Base-by-base conservation (phyloP, 2,329 filamentous ascomycete species). In the Sclerotinia minor region DNA sequence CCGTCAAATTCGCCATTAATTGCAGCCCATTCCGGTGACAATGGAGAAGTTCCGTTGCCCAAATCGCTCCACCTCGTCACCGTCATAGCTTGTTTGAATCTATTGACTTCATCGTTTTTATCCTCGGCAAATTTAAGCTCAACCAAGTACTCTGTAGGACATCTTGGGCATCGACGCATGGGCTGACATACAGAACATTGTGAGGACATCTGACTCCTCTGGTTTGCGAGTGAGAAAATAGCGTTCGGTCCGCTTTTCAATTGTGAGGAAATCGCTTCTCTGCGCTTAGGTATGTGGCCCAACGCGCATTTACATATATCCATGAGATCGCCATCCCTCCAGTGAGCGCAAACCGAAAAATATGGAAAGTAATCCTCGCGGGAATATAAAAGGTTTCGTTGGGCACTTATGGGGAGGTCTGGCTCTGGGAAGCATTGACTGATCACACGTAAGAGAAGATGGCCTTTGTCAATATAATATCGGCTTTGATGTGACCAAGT, bases 1-100 rank as follows among this genome's bases (percentile, higher is more conserved):
- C 74, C 76, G 1, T 69, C 69, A 5, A 76, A 71, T 17, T 79
- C 71, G 6, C 83, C 84, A 72, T 84, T 85, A 47, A 83, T 79
- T n/a, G 85, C 83, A 15, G 81, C 81, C 83, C 86, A 88, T 69
- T 87, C 83, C 5, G 78, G 78, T n/a, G 78, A 80, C 15, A 78
- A 78, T 2, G 85, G 84, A 13, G 79, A 80, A 2, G 76, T 80
- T 1, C 84, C 84, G 75, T 86, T 80, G 1, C 86, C 86, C 21
- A 89, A 74, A 76, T 89, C 86, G 69, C 82, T 83, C 86, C 86
- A 89, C 24, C 86, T 77, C 9, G 86, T 88, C 5, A 88, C 83
- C 5, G 86, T 81, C 65, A 89, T 81, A 1, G 84, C 82, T 67
- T 88, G 85, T 72, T 84, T 87, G 76, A 89, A 89, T 3, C 79